Percentiles rank a stretch among this genome's conserved stretches.
Conservation (phyloP, 2,329 filamentous ascomycete genomes). For the Fusarium sp. region DNA sequence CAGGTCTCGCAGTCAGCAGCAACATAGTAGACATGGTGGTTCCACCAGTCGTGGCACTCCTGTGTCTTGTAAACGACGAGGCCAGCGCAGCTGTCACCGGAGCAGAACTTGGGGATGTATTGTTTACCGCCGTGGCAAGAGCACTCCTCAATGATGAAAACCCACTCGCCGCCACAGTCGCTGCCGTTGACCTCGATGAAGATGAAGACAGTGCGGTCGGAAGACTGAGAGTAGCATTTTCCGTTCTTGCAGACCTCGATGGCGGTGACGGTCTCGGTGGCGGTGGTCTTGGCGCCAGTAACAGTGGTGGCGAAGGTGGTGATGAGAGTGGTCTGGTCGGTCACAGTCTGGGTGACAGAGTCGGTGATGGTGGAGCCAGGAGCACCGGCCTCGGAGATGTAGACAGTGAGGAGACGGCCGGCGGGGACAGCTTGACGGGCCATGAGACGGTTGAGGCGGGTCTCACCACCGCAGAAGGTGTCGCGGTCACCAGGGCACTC, state of each 20-base stretch:
- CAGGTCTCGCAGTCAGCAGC: constrained; percentile 27
- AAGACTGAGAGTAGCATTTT: constrained; percentile 2
- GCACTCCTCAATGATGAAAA: constrained; percentile 34
- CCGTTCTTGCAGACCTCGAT: constrained; percentile 23
- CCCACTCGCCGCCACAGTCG: constrained; percentile 28
- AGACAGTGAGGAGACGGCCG: constrained; percentile 34
- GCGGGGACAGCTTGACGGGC: constrained; percentile 30
- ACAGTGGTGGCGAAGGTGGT: constrained; percentile 30
- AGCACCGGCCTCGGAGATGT: neutral
- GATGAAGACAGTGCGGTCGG: constrained; percentile 19
- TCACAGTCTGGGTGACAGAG: constrained; percentile 8
- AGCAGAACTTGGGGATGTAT: constrained; percentile 36
- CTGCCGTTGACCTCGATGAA: constrained; percentile 33
- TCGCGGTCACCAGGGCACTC: constrained; percentile 33
- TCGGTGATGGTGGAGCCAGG: neutral
- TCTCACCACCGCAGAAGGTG: constrained; percentile 34
- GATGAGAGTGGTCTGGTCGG: constrained; percentile 17
- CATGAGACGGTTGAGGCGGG: constrained; percentile 15
- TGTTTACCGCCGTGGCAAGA: constrained; percentile 30
- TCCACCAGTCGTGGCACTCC: constrained; percentile 27
- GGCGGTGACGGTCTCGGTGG: constrained; percentile 28
- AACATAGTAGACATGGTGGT: constrained; percentile 26
- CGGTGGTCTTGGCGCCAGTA: neutral
- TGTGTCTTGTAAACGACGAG: constrained; percentile 37
- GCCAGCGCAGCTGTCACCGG: constrained; percentile 21